A percentile compares a stretch with the other conserved stretches of the same genome.
These are phyloP conservation scores for Dendrobium catenatum DNA, from an alignment of 106 monocot genomes.

Conservation along the genomic window DNA sequence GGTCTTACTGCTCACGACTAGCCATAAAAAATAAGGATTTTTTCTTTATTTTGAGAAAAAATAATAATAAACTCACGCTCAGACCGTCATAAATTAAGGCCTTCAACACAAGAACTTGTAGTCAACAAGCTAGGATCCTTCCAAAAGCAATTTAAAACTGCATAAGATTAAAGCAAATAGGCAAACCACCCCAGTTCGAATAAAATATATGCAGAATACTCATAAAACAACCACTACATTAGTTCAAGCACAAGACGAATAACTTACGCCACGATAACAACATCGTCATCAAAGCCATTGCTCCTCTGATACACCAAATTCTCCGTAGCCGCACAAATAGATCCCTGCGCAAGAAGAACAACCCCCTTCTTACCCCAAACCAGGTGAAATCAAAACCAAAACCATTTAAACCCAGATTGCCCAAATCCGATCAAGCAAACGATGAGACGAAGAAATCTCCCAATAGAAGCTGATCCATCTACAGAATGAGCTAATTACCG, in stretches of 20 bases:
- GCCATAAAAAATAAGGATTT: not conserved
- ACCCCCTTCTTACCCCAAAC: not conserved
- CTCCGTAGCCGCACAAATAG: constrained; percentile 16
- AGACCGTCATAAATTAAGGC: too few relatives aligned
- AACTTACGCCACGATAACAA: constrained; percentile 35
- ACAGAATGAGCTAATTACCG: constrained; percentile 18
- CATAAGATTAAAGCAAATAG: not conserved
- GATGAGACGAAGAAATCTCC: not conserved
- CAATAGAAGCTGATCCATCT: too few relatives aligned
- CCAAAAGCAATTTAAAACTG: not conserved
- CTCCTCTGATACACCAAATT: constrained; percentile 14
- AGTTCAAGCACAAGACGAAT: not conserved
- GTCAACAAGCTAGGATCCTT: not conserved
- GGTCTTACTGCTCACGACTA: not conserved
- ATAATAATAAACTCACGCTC: too few relatives aligned
- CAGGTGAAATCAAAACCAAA: not conserved
- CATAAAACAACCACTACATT: not conserved
- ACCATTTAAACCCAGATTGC: not conserved
- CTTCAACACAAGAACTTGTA: too few relatives aligned
- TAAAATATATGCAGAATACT: not conserved
- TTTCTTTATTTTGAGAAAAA: too few relatives aligned
- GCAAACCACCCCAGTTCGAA: not conserved
- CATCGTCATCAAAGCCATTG: constrained; percentile 20
- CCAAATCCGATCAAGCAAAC: not conserved
- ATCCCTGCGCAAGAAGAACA: constrained; percentile 18